These are phyloP conservation scores for Fusarium sublunatum DNA, from an alignment of 2,329 filamentous ascomycete species.

Conservation along the genomic window DNA sequence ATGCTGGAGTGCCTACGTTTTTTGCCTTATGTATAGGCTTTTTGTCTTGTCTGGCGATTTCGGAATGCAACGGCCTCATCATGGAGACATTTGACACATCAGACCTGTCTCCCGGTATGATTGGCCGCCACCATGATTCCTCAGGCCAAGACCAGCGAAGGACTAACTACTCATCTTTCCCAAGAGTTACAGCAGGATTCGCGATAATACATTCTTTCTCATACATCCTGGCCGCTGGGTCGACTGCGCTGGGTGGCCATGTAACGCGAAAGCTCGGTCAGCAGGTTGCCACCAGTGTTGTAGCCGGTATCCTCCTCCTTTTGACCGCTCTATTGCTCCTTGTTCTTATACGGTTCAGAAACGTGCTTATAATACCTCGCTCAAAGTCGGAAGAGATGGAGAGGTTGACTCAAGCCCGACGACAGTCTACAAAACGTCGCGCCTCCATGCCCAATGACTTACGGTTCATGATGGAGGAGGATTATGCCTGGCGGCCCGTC, in stretches of 20 bases:
- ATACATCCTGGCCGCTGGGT: conserved; percentile 75
- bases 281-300: conserved; percentile 73
- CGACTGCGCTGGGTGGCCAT: conserved; percentile 75
- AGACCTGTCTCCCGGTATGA: conserved; percentile 79
- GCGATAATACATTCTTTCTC: conserved; percentile 76
- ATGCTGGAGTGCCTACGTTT: conserved; percentile 71
- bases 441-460: conserved; percentile 54
- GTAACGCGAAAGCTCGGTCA: conserved; percentile 74
- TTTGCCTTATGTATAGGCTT: conserved; percentile 76
- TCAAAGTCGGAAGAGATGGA: conserved; percentile 67
- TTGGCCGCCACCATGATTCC: conserved; percentile 61
- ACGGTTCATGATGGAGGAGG: conserved; percentile 59
- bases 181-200: conserved; percentile 77
- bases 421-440: conserved; percentile 60
- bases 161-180: conserved; percentile 81
- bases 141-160: conserved; percentile 55
- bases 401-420: conserved; percentile 61
- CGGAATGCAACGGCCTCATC: conserved; percentile 80
- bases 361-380: conserved; percentile 75
- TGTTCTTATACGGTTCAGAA: conserved; percentile 72
- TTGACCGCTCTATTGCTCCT: conserved; percentile 72
- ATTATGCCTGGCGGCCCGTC: conserved; percentile 74
- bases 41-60: conserved; percentile 76
- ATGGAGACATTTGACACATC: conserved; percentile 88
- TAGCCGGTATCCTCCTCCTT: conserved; percentile 73